Conservation (phyloP, 176 grass and related monocot genomes). For the Cenchrus americanus region DNA sequence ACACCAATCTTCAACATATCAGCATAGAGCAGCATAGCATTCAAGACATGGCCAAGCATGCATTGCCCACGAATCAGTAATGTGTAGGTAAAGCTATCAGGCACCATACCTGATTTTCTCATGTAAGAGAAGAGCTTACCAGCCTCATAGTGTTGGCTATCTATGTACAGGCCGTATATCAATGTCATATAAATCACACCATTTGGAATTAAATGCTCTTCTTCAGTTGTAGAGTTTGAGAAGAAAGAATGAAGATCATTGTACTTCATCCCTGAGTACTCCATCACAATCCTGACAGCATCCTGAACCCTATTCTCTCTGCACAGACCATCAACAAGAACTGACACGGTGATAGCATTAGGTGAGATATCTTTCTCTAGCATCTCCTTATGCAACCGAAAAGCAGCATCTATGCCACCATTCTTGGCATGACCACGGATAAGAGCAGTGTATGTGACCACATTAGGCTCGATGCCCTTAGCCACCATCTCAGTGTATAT, state of each 20-base stretch:
- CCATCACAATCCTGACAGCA: conserved; percentile 49
- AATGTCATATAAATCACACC: conserved; percentile 58
- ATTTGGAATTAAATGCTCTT: conserved; percentile 37
- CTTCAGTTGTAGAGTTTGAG: conserved; percentile 15
- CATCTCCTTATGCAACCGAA: conserved; percentile 63
- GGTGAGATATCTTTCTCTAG: conserved; percentile 44
- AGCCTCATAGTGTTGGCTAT: conserved; percentile 49
- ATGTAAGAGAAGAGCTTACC: conserved; percentile 55
- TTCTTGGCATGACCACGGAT: conserved; percentile 52
- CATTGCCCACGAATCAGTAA: conserved; percentile 60
- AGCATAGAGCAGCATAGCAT: conserved; percentile 67
- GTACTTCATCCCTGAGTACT: conserved; percentile 29
- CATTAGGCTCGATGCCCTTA: conserved; percentile 55
- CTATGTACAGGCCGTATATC: conserved; percentile 58
- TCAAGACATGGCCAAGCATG: conserved; percentile 61
- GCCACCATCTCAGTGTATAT: conserved; percentile 62
- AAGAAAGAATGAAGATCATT: conserved; percentile 18
- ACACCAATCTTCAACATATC: conserved; percentile 61
- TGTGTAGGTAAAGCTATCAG: conserved; percentile 66
- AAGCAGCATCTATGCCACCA: conserved; percentile 49
- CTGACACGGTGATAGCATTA: conserved; percentile 49
- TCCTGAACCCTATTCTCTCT: conserved; percentile 51
- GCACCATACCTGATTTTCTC: conserved; percentile 56
- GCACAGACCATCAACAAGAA: conserved; percentile 57
- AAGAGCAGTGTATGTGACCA: conserved; percentile 54